Base-by-base conservation (phyloP, 768 basidiomycete species). In the Dioszegia crocea region DNA sequence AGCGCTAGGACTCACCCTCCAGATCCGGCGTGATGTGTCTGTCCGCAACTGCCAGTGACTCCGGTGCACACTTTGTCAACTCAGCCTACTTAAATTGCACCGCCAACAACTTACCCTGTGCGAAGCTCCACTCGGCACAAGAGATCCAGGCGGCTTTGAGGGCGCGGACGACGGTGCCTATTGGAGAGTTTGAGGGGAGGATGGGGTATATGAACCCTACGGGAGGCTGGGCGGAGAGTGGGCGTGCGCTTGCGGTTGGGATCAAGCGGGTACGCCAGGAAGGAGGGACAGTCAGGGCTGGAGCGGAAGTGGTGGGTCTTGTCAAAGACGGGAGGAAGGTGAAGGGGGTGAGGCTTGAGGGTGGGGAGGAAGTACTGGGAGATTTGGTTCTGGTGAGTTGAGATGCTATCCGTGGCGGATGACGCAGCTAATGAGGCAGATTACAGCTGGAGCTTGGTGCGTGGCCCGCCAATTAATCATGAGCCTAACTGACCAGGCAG, bases 211-310 rank as follows among this genome's bases (percentile, higher is more conserved):
- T 87, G 44, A 94, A 91, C 67, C 79, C 78, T 8, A 85, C 88
- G 36, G 84, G 87, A 0, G 92, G 92, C 14, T 97, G 92, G 92
- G 89, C 84, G 2, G 81, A 86, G 68, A 89, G 92, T 1, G 80
- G 81, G 0, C 83, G 86, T 68, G 89, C 87, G 2, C 68, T 91
- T 9, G 67, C 75, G 2, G 70, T 81, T 10, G 76, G 88, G 58
- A 81, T 86, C 50, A 70, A 77, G 27, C 82, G 80, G 43, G 84
- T 94, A 3, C 68, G 73, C n/a, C 68, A 79, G 11, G 78, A 85
- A 41, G 86, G 86, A 0, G 90, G 85, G 0, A 80, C 77, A 23
- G 76, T 94, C 29, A 26, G 86, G 3, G 62, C 81, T 0, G 85
- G 85, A 2, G 85, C 84, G 64, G 77, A 80, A 27, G 88, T 86